Conservation (phyloP, 805 yeast species). For the Wickerhamomyces chambardii region DNA sequence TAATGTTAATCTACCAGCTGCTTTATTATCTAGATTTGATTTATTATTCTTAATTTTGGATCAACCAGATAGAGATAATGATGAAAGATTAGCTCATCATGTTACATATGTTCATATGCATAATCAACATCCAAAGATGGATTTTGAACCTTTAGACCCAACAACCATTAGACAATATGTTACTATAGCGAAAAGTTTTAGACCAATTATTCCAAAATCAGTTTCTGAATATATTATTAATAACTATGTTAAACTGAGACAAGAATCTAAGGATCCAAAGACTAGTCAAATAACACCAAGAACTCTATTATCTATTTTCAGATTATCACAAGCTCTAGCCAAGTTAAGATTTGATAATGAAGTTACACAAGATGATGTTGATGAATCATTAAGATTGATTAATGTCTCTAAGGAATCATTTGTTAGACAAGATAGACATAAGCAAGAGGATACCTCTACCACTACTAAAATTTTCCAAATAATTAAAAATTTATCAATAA, state of each 20-base stretch:
- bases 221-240: constrained; percentile 85
- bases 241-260: constrained; percentile 85
- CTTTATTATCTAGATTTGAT: constrained; percentile 90
- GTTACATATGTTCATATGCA: constrained; percentile 96
- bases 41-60: constrained; percentile 81
- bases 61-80: constrained; percentile 69
- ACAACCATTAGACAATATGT: constrained; percentile 79
- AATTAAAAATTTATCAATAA: constrained; percentile 48
- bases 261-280: constrained; percentile 74
- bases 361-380: constrained; percentile 78
- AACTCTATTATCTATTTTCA: constrained; percentile 80
- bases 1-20: constrained; percentile 95
- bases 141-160: constrained; percentile 70
- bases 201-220: constrained; percentile 78
- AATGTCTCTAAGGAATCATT: constrained; percentile 85
- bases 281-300: constrained; percentile 95
- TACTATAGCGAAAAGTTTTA: constrained; percentile 71
- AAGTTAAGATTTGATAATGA: constrained; percentile 70
- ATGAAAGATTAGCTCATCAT: constrained; percentile 83
- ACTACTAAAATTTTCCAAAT: constrained; percentile 65
- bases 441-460: constrained; percentile 53
- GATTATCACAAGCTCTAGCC: constrained; percentile 93
- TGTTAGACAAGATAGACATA: constrained; percentile 37
- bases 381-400: constrained; percentile 84
- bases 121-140: constrained; percentile 74